phyloP scores from a whole-genome alignment of 2,329 filamentous ascomycete genomes.

The Aspergillus aculeatinus region DNA sequence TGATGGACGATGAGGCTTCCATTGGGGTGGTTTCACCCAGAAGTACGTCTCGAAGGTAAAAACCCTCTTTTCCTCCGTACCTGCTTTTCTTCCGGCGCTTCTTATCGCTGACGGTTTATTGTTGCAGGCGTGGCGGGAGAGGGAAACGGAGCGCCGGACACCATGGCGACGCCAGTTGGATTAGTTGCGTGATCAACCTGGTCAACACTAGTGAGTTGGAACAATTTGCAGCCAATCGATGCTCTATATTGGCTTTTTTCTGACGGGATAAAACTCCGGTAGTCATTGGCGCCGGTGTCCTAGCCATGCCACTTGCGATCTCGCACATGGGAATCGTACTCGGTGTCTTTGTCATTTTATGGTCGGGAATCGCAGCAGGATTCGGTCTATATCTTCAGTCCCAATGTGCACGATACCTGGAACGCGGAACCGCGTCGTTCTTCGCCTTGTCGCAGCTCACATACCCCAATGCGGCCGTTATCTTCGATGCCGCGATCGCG shows the following conservation, averaged over 20 bases:
- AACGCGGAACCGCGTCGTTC: conserved; percentile 84
- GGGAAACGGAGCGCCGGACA: conserved; percentile 69
- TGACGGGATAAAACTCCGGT: conserved; percentile 16
- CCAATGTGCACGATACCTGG: conserved; percentile 87
- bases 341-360: conserved; percentile 79
- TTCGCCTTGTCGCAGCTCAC: conserved; percentile 96
- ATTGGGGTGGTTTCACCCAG: conserved; percentile 28
- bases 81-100: not conserved
- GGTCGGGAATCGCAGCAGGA: conserved; percentile 83
- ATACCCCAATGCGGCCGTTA: conserved; percentile 90
- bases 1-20: conserved; percentile 36
- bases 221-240: not conserved
- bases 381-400: conserved; percentile 96
- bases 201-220: conserved; percentile 80
- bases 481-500: conserved; percentile 94
- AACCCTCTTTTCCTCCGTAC: not conserved
- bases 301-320: conserved; percentile 93
- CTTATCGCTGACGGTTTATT: conserved; percentile 10
- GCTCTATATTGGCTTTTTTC: not conserved
- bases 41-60: conserved; percentile 33
- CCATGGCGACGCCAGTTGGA: conserved; percentile 76
- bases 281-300: conserved; percentile 91
- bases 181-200: conserved; percentile 90
- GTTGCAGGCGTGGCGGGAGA: conserved; percentile 38
- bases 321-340: conserved; percentile 92